Percentiles rank a stretch among this genome's conserved stretches.
Conservation (phyloP, 2,329 filamentous ascomycete genomes). For the Rosellinia necatrix region DNA sequence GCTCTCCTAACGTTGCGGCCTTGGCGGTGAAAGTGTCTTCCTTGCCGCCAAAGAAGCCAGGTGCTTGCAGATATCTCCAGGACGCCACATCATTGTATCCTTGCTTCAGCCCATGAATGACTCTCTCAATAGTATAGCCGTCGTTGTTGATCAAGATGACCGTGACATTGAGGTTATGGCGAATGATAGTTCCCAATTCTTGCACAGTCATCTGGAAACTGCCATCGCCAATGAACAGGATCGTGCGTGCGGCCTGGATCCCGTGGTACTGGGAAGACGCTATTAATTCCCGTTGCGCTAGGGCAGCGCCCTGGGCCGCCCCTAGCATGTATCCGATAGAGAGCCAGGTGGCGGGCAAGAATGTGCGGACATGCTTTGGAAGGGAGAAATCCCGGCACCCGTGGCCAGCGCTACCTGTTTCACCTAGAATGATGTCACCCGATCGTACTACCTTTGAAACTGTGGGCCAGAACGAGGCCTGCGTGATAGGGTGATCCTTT, state of each 20-base stretch:
- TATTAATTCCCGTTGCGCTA: slow-evolving; percentile 56
- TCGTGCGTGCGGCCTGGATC: slow-evolving; percentile 49
- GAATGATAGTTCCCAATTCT: slow-evolving; percentile 67
- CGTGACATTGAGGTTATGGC: slow-evolving; percentile 53
- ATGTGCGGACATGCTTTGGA: slow-evolving; percentile 51
- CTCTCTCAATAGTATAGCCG: slow-evolving; percentile 63
- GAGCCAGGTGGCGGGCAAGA: slow-evolving; percentile 60
- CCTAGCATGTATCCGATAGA: slow-evolving; percentile 66
- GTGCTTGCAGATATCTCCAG: slow-evolving; percentile 56
- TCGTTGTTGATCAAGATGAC: slow-evolving; percentile 63
- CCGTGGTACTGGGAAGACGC: slow-evolving; percentile 36
- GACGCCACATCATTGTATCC: slow-evolving; percentile 60
- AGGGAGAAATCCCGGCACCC: slow-evolving; percentile 57
- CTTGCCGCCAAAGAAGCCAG: slow-evolving; percentile 53
- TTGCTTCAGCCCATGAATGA: slow-evolving; percentile 58
- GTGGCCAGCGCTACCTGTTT: slow-evolving; percentile 62
- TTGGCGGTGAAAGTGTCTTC: slow-evolving; percentile 45
- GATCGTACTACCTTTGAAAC: slow-evolving; percentile 52
- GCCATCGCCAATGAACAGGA: slow-evolving; percentile 66
- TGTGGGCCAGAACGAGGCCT: slow-evolving; percentile 54
- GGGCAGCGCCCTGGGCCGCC: slow-evolving; percentile 58
- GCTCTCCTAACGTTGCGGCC: slow-evolving; percentile 51
- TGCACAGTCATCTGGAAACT: slow-evolving; percentile 70
- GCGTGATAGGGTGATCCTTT: slow-evolving; percentile 47
- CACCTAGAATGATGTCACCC: slow-evolving; percentile 60